Evolutionary conservation across 495 filamentous ascomycete species (phyloP).

Genomic region (Aspergillus mulundensis): DNA sequence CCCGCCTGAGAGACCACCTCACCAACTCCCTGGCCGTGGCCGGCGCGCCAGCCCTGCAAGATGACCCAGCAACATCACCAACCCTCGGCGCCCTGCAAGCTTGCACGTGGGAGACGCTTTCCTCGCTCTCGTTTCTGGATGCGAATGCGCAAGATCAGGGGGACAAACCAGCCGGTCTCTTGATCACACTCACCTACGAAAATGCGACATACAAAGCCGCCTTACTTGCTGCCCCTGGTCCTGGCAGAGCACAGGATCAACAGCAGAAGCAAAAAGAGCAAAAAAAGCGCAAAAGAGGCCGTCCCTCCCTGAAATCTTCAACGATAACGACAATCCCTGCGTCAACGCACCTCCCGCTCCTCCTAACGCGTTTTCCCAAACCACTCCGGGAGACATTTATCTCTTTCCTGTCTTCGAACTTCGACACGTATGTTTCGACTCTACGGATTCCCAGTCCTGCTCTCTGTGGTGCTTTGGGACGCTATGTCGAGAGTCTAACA

Average conservation of each 20-base stretch:
- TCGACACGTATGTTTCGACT: slow-evolving; percentile 46
- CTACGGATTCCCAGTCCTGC: slow-evolving; percentile 40
- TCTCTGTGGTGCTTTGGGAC: slow-evolving; percentile 31
- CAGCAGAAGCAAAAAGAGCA: not conserved
- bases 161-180: slow-evolving; percentile 29
- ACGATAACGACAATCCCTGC: not conserved
- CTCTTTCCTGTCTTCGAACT: slow-evolving; percentile 45
- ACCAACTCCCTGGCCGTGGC: slow-evolving; percentile 44
- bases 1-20: slow-evolving; percentile 49
- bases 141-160: not conserved
- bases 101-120: slow-evolving; percentile 46
- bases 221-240: slow-evolving; percentile 24
- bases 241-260: not conserved
- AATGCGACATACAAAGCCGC: slow-evolving; percentile 46
- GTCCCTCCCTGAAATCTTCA: not conserved
- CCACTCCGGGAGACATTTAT: slow-evolving; percentile 47
- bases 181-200: slow-evolving; percentile 48
- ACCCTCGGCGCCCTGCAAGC: slow-evolving; percentile 43
- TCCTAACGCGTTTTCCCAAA: slow-evolving; percentile 50
- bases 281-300: not conserved
- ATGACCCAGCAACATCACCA: slow-evolving; percentile 38
- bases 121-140: slow-evolving; percentile 14
- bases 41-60: slow-evolving; percentile 11
- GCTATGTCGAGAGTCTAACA: slow-evolving; percentile 24
- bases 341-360: slow-evolving; percentile 48